phyloP scores from a whole-genome alignment of 2,329 filamentous ascomycete species.

The Myriosclerotinia duriaeana region DNA sequence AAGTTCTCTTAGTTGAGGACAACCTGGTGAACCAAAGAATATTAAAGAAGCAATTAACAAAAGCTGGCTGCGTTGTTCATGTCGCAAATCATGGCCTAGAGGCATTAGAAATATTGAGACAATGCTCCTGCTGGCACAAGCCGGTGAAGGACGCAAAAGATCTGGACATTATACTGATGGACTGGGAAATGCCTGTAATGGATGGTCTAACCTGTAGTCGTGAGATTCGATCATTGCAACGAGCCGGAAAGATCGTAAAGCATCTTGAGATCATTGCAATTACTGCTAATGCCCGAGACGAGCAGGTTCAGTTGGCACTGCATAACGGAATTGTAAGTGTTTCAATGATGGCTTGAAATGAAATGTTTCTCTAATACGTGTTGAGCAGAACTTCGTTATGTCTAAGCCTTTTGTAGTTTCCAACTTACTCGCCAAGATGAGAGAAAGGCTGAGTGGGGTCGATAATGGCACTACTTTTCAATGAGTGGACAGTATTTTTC shows the following conservation, averaged over 20 bases:
- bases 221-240: conserved; percentile 60
- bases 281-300: conserved; percentile 38
- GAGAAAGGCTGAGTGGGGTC: conserved; percentile 27
- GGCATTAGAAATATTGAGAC: conserved; percentile 47
- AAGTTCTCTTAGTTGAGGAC: conserved; percentile 58
- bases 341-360: neutral
- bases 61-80: conserved; percentile 44
- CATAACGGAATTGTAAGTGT: conserved; percentile 24
- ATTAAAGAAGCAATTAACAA: conserved; percentile 50
- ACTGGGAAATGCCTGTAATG: conserved; percentile 74
- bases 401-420: conserved; percentile 34
- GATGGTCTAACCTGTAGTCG: conserved; percentile 67
- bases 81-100: conserved; percentile 59
- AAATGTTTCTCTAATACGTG: neutral
- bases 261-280: conserved; percentile 44
- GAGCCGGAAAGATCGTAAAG: conserved; percentile 51
- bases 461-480: conserved; percentile 7
- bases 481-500: neutral
- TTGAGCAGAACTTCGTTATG: conserved; percentile 31
- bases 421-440: conserved; percentile 31
- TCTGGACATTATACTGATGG: conserved; percentile 68
- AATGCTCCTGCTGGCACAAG: conserved; percentile 34
- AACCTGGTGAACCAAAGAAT: conserved; percentile 61
- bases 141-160: conserved; percentile 38
- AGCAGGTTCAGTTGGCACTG: conserved; percentile 31